phyloP scores from a whole-genome alignment of 441 rosid species.

The Populus hybrid region DNA sequence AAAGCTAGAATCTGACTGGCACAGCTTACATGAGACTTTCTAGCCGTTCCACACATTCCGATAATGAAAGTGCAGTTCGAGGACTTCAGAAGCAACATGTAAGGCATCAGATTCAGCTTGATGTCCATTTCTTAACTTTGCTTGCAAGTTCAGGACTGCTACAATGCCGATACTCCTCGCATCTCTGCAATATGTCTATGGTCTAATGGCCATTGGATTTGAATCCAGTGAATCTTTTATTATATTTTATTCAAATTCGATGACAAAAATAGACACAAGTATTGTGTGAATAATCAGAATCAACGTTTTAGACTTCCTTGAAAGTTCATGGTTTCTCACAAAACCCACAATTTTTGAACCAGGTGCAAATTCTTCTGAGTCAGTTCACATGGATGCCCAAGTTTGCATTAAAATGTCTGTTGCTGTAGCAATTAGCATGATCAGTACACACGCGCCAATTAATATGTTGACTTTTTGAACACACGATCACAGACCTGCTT shows the following conservation, averaged over 20 bases:
- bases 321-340: too few relatives aligned
- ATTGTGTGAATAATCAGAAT: too few relatives aligned
- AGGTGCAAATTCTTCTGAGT: not conserved
- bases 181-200: not conserved
- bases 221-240: not conserved
- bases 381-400: not conserved
- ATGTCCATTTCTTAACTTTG: not conserved
- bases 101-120: slow-evolving; percentile 32
- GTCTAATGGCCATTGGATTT: not conserved
- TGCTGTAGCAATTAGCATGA: too few relatives aligned
- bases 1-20: slow-evolving; percentile 3
- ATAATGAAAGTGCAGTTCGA: not conserved
- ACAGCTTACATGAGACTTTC: not conserved
- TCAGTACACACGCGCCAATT: too few relatives aligned
- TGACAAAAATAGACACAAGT: not conserved
- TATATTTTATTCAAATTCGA: not conserved
- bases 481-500: too few relatives aligned
- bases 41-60: not conserved
- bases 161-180: not conserved
- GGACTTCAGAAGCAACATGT: not conserved
- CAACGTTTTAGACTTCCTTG: not conserved
- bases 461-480: too few relatives aligned
- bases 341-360: not conserved
- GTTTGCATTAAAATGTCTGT: not conserved
- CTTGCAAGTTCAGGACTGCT: not conserved